Evolutionary conservation across 2,329 filamentous ascomycete genomes (phyloP), one percentile per base, ranked within the genome.

Genomic region (Rhinocladiella similis): DNA sequence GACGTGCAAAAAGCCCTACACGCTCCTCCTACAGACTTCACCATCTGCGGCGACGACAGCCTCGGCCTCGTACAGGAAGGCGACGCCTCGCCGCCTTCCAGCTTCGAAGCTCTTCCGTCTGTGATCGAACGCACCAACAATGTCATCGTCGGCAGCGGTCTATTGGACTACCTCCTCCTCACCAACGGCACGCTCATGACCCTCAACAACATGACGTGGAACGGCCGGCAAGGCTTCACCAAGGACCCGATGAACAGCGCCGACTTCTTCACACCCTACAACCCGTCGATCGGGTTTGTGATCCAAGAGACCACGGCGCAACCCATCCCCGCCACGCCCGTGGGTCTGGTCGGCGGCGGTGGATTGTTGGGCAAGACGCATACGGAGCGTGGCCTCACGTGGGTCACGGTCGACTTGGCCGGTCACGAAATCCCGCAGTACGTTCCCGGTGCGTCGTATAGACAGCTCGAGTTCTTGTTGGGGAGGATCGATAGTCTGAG

Each of bases 401-500:
- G 77, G 58, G 60, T 60, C 18, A 50, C 56, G 12, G 63, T 67
- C 9, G 35, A 65, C 7, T 47, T 66, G 20, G 57, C 63, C n/a
- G 66, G 66, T n/a, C 66, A 68, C 47, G 63, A 71, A 59, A 70
- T 82, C 5, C 81, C 81, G 0, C 83, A 89, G 70, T 91, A 89
- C 66, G 81, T 84, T 16, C 86, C 89, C 0, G 81, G 79, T 13
- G 86, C 85, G 0, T 81, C 86, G 0, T 90, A 89, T 68, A 77
- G 89, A 33, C 86, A 90, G 56, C 69, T 94, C 18, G 89, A 94
- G 76, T 87, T 88, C 65, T 69, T 94, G 64, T 77, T 95, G 1
- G 90, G 90, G 0, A 76, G 88, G 38, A 83, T 62, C 45, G 52
- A 56, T 12, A 60, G 50, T 38, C 36, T 64, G 33, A 61, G 53